Evolutionary conservation across 2,329 filamentous ascomycete genomes (phyloP).

Genomic region (Pseudocercospora musae): DNA sequence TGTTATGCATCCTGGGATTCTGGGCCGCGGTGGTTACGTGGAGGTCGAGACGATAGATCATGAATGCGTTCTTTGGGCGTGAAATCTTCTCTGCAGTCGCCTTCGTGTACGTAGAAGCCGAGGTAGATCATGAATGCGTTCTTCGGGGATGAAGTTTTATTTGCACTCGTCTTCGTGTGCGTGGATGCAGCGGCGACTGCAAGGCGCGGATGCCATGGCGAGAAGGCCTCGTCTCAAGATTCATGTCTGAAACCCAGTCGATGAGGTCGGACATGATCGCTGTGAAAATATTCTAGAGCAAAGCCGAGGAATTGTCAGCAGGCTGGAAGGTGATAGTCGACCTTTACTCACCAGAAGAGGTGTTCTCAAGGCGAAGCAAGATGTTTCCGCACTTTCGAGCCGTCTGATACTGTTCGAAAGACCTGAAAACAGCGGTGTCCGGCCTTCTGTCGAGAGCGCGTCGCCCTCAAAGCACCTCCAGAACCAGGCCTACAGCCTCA

Average conservation of each 20-base stretch:
- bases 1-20: slow-evolving; percentile 17
- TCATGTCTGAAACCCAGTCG: not conserved
- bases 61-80: slow-evolving; percentile 18
- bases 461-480: slow-evolving; percentile 28
- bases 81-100: slow-evolving; percentile 14
- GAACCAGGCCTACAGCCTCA: slow-evolving; percentile 34
- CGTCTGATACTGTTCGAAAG: not conserved
- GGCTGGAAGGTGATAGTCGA: not conserved
- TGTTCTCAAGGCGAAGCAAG: not conserved
- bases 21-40: slow-evolving; percentile 11
- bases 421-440: not conserved
- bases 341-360: not conserved
- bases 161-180: slow-evolving; percentile 15
- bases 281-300: not conserved
- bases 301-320: not conserved
- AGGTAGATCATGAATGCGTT: slow-evolving; percentile 23
- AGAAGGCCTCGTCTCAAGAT: not conserved
- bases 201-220: not conserved
- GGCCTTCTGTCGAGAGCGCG: not conserved
- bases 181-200: slow-evolving; percentile 12
- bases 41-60: slow-evolving; percentile 19
- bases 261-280: not conserved
- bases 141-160: slow-evolving; percentile 14
- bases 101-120: slow-evolving; percentile 10
- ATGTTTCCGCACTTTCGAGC: not conserved